Evolutionary conservation across 2,329 filamentous ascomycete genomes (phyloP), one percentile per base, ranked within the genome.

Genomic region (Talaromyces atroroseus): DNA sequence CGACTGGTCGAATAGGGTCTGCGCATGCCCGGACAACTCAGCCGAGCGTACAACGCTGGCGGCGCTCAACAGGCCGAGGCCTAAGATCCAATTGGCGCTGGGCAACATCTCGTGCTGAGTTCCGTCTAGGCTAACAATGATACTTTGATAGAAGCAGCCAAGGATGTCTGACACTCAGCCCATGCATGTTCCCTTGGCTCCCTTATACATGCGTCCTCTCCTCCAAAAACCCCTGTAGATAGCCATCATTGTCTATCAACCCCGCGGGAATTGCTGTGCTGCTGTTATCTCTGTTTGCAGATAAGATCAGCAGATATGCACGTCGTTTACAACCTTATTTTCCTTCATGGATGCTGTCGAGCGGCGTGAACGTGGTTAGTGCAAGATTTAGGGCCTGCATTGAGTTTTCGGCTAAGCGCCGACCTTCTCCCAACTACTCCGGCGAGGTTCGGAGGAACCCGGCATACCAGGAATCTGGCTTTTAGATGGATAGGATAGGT

Each of bases 1-100:
- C 2, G 79, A 79, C 66, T 79, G 71, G 48, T 77, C 69, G 54
- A 81, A 71, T 49, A 79, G 68, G 12, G 66, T 61, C 56, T 73
- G 70, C 5, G 72, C 70, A 60, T 74, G n/a, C 2, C 51, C 29
- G 18, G 46, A 44, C 29, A 58, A 36, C 16, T 58, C 21, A 32
- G 48, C 48, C 8, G 57, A 45, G 24, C 40, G 52, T 16, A 23
- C 57, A 26, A 42, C 18, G 24, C n/a, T 40, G 52, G 53, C 48
- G 52, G 53, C 48, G 40, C 49, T 53, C 20, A 56, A 20, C 12
- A 59, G 48, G 29, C 50, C 26, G 48, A 56, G 21, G 18, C 49
- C 36, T 8, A 57, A 14, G 26, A 51, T 40, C 34, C 53, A 59
- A 53, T 42, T 59, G 49, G 42, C 5, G 21, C 40, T 56, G 49